A percentile compares a stretch with the other conserved stretches of the same genome.
Evolutionary conservation across 306 rosid species (phyloP).

Genomic region (Dicorynia guianensis): DNA sequence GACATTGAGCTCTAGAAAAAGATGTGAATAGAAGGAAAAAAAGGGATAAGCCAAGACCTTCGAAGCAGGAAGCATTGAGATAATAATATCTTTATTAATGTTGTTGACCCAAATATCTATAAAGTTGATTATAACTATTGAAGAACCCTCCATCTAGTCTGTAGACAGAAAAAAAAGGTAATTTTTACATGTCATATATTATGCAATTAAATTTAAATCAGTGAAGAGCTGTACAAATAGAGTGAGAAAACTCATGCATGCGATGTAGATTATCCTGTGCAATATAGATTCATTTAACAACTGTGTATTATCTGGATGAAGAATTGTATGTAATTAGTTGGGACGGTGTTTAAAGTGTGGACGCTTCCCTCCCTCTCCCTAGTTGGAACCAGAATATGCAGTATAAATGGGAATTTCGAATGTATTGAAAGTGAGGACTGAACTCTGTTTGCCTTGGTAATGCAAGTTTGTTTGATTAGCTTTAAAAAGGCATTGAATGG

Average conservation of each 20-base stretch:
- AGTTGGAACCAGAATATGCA: background rate
- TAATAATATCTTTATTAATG: background rate
- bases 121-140: background rate
- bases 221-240: background rate
- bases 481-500: background rate
- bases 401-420: background rate
- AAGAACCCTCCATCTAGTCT: background rate
- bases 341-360: background rate
- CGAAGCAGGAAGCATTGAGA: constrained; percentile 2
- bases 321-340: background rate
- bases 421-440: background rate
- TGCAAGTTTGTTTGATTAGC: constrained; percentile 14
- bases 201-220: background rate
- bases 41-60: background rate
- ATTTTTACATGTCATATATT: background rate
- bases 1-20: background rate
- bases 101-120: background rate
- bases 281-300: background rate
- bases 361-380: background rate
- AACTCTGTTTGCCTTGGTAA: background rate
- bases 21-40: background rate
- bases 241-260: background rate
- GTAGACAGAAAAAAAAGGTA: background rate
- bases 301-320: background rate
- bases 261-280: background rate